Evolutionary conservation across 495 filamentous ascomycete genomes (phyloP).

Genomic region (Podospora didyma): DNA sequence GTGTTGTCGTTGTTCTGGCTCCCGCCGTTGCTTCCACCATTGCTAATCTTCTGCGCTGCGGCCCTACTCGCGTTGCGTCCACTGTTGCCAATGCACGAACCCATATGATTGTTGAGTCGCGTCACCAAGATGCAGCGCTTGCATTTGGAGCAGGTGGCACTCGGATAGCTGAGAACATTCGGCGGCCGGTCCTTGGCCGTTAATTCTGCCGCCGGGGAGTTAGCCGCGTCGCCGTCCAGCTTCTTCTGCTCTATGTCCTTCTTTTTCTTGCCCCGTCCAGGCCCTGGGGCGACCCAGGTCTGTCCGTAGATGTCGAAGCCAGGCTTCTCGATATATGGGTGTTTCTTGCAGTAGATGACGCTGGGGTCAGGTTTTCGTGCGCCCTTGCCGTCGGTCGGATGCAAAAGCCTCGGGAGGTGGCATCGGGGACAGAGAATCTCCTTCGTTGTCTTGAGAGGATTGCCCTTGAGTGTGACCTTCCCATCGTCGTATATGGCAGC

Average conservation of each 20-base stretch:
- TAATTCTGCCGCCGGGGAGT: conserved; percentile 43
- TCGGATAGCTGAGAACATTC: conserved; percentile 61
- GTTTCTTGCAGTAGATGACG: conserved; percentile 70
- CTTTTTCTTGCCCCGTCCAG: conserved; percentile 56
- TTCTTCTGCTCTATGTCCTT: conserved; percentile 58
- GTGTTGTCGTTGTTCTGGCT: conserved; percentile 49
- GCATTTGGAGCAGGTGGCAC: conserved; percentile 51
- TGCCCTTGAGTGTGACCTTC: conserved; percentile 67
- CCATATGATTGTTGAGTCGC: conserved; percentile 69
- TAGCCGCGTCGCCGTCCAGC: conserved; percentile 37
- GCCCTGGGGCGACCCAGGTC: conserved; percentile 54
- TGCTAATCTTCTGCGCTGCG: conserved; percentile 52
- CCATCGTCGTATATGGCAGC: conserved; percentile 70
- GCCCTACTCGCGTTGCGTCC: conserved; percentile 63
- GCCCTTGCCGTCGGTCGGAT: conserved; percentile 59
- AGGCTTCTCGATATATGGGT: conserved; percentile 66
- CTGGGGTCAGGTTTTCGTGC: conserved; percentile 57
- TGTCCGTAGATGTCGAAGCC: conserved; percentile 83
- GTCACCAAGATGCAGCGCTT: conserved; percentile 51
- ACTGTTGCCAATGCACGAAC: conserved; percentile 73
- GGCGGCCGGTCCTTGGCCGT: conserved; percentile 47
- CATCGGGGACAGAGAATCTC: conserved; percentile 68
- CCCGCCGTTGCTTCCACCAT: conserved; percentile 42
- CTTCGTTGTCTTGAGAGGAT: conserved; percentile 67
- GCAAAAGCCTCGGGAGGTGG: conserved; percentile 58